These are phyloP conservation scores for Alternaria ethzedia DNA, from an alignment of 2,329 filamentous ascomycete species.

Conservation along the genomic window DNA sequence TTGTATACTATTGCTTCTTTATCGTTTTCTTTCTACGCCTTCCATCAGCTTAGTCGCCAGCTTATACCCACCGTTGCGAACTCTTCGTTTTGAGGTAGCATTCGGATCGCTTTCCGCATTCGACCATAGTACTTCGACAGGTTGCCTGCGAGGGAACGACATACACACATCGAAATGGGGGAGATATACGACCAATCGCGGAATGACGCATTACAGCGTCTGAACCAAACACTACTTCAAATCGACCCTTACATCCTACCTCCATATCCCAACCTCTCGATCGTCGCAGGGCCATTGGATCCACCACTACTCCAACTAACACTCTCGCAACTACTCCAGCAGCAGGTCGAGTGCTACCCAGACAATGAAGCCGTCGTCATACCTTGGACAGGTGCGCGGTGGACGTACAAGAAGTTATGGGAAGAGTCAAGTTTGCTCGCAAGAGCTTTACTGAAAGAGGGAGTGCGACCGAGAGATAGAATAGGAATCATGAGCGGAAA, in stretches of 20 bases:
- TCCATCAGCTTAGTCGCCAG: slow-evolving; percentile 19
- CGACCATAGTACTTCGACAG: not conserved
- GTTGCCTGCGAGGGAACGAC: not conserved
- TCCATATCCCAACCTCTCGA: slow-evolving; percentile 55
- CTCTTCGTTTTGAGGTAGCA: not conserved
- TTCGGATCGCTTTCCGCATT: not conserved
- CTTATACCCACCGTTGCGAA: slow-evolving; percentile 16
- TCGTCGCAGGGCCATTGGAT: slow-evolving; percentile 72
- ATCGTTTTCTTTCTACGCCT: slow-evolving; percentile 15
- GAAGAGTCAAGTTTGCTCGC: slow-evolving; percentile 50
- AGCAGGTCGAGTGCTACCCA: slow-evolving; percentile 71
- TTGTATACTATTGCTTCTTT: slow-evolving; percentile 29
- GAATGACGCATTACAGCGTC: slow-evolving; percentile 39
- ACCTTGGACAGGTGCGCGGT: slow-evolving; percentile 76
- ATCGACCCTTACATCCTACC: slow-evolving; percentile 48
- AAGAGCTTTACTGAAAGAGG: slow-evolving; percentile 65
- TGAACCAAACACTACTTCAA: slow-evolving; percentile 48
- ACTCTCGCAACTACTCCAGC: slow-evolving; percentile 73
- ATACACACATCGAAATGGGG: slow-evolving; percentile 22
- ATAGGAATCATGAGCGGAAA: slow-evolving; percentile 76
- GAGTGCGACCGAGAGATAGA: slow-evolving; percentile 71
- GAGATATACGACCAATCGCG: slow-evolving; percentile 36
- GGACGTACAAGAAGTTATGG: slow-evolving; percentile 63
- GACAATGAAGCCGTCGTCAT: slow-evolving; percentile 73
- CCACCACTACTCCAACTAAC: slow-evolving; percentile 75